Base-by-base conservation (phyloP, 75 land plant genomes). In the Sequoiadendron giganteum region DNA sequence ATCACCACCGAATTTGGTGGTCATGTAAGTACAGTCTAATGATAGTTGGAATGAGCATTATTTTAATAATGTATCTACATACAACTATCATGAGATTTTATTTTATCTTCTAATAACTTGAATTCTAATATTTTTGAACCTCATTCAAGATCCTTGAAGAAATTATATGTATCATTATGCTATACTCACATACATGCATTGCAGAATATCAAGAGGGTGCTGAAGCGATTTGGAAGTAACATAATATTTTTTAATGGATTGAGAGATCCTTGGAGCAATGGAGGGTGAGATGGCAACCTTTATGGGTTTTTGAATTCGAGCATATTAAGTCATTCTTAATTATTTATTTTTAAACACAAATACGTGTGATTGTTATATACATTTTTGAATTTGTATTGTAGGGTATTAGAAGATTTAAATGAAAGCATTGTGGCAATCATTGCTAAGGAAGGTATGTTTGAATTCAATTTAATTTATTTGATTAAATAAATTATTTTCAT, bases 1-100 rank as follows among this genome's bases (percentile, higher is more conserved):
- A 90, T 92, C 38, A 90, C 91, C 10, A 68, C 84, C 40, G 83
- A 88, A 52, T 91, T 82, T 85, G 91, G 92, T 78, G 92, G 92
- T 36, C 92, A 90, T 88, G 92, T 91, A 86, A 89, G 75, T 88
- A 25, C 8, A 34, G 40, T 19, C 40, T 38, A 15, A 5, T 39
- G 6, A 7, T 7, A 42, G 1, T 7, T 6, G 6, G 48, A 45
- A 45, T 0, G 8, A 45, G 0, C 7, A 45, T 45, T 5, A 45
- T 45, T 45, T 45, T 45, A 45, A 45, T 7, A 6, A 45, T 45
- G 5, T 7, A 45, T 45, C 48, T 45, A 45, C 6, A 45, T 45
- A 6, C 8, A 45, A 45, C 8, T 45, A 7, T 45, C 5, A 45
- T 7, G 8, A 45, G 48, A 45, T 45, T 45, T 45, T 0, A 1